phyloP scores from a whole-genome alignment of 2,329 filamentous ascomycete species.

The Sclerotinia borealis region DNA sequence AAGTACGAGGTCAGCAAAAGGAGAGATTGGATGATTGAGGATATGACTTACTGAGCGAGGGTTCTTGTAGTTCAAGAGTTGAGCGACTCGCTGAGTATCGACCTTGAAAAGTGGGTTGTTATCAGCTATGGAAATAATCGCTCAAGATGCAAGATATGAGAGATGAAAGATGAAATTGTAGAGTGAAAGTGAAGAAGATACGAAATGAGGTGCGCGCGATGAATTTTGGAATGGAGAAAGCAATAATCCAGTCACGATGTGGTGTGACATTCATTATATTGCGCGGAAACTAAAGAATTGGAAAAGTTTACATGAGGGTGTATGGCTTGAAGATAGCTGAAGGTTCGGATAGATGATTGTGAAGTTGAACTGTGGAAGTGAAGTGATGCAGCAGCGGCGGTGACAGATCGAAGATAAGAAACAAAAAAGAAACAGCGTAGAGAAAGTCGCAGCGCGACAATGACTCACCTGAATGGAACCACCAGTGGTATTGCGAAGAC shows the following conservation, averaged over 20 bases:
- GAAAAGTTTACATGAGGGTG: not conserved
- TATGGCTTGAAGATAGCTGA: no score
- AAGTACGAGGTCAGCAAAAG: not conserved
- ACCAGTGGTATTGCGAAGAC: constrained; percentile 23
- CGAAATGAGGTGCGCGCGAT: not conserved
- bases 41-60: constrained; percentile 18
- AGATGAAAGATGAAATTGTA: constrained; percentile 1
- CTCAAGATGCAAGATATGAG: not conserved
- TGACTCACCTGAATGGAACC: constrained; percentile 20
- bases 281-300: not conserved
- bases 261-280: no score
- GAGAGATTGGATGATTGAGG: not conserved
- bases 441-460: not conserved
- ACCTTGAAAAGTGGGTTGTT: constrained; percentile 15
- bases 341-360: not conserved
- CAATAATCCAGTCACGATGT: not conserved
- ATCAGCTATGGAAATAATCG: not conserved
- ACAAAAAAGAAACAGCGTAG: not conserved
- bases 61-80: constrained; percentile 19
- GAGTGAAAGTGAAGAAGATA: not conserved
- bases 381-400: not conserved
- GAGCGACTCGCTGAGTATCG: constrained; percentile 21
- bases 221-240: not conserved
- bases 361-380: not conserved
- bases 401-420: not conserved